phyloP scores from a whole-genome alignment of 75 land plant genomes.

The Larix kaempferi region DNA sequence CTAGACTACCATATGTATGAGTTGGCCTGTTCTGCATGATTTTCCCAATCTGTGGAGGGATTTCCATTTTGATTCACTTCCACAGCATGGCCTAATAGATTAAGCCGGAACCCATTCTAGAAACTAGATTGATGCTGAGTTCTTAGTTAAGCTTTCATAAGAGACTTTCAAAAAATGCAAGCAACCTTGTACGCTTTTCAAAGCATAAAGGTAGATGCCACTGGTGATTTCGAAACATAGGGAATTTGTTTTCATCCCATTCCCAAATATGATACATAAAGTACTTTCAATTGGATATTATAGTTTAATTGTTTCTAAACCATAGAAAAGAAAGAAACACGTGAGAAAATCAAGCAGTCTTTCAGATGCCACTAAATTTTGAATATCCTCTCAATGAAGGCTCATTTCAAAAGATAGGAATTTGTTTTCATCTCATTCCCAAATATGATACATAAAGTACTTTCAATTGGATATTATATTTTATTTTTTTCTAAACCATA shows the following conservation, averaged over 20 bases:
- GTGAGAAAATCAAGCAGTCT: background rate
- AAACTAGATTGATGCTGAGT: too few relatives aligned
- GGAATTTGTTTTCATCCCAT: background rate
- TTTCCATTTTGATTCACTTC: too few relatives aligned
- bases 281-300: background rate
- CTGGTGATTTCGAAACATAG: background rate
- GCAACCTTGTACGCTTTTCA: background rate
- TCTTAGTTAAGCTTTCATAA: too few relatives aligned
- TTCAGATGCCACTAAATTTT: background rate
- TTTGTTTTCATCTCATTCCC: background rate
- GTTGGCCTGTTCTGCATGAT: too few relatives aligned
- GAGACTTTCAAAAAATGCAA: background rate
- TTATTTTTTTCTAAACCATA: too few relatives aligned
- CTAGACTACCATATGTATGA: too few relatives aligned
- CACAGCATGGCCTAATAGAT: too few relatives aligned
- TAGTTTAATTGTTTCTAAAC: background rate
- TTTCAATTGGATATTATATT: background rate
- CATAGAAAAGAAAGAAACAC: background rate
- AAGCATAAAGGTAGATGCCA: background rate
- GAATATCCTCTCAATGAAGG: too few relatives aligned
- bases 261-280: background rate
- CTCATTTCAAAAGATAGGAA: background rate
- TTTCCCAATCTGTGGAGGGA: too few relatives aligned
- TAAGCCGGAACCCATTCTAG: too few relatives aligned
- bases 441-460: background rate